Evolutionary conservation across 768 basidiomycete species (phyloP).

Genomic region (Pulveroboletus ravenelii): DNA sequence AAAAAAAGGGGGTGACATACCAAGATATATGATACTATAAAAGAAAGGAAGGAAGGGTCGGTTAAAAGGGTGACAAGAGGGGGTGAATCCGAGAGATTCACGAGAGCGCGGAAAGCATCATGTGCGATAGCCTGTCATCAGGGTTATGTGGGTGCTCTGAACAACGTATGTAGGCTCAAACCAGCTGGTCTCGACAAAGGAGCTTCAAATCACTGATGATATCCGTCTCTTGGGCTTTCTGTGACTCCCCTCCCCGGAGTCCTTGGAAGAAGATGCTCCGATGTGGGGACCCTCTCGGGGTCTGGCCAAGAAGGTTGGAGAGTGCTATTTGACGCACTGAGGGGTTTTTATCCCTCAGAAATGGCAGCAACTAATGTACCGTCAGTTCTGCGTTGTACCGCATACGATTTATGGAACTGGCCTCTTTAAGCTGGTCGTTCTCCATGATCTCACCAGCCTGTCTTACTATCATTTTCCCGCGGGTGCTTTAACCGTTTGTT

Average conservation of each 20-base stretch:
- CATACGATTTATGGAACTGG: slow-evolving; percentile 12
- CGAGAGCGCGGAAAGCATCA: slow-evolving; percentile 89
- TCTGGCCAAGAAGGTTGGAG: slow-evolving; percentile 76
- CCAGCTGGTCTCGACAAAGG: slow-evolving; percentile 85
- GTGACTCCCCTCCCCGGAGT: slow-evolving; percentile 51
- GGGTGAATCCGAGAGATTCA: slow-evolving; percentile 88
- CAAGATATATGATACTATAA: slow-evolving; percentile 85
- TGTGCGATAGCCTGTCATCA: slow-evolving; percentile 73
- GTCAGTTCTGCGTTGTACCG: slow-evolving; percentile 7
- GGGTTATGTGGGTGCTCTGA: slow-evolving; percentile 15
- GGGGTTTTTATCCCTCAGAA: slow-evolving; percentile 81
- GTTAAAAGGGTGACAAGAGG: slow-evolving; percentile 61
- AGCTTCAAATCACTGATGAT: slow-evolving; percentile 77
- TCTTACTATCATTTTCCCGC: slow-evolving; percentile 17
- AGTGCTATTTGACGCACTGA: slow-evolving; percentile 86
- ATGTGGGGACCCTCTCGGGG: slow-evolving; percentile 63
- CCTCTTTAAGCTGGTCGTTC: slow-evolving; percentile 36
- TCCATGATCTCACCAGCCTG: slow-evolving; percentile 27
- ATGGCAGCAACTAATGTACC: slow-evolving; percentile 64
- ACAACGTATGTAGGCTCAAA: slow-evolving; percentile 31
- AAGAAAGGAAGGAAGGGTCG: slow-evolving; percentile 69
- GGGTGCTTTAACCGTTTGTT: slow-evolving; percentile 2
- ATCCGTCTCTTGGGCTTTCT: slow-evolving; percentile 58
- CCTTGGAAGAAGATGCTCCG: slow-evolving; percentile 72
- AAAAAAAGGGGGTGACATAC: slow-evolving; percentile 45